These are phyloP conservation scores for Trichoderma harzianum DNA, from an alignment of 2,329 filamentous ascomycete species.

Conservation along the genomic window DNA sequence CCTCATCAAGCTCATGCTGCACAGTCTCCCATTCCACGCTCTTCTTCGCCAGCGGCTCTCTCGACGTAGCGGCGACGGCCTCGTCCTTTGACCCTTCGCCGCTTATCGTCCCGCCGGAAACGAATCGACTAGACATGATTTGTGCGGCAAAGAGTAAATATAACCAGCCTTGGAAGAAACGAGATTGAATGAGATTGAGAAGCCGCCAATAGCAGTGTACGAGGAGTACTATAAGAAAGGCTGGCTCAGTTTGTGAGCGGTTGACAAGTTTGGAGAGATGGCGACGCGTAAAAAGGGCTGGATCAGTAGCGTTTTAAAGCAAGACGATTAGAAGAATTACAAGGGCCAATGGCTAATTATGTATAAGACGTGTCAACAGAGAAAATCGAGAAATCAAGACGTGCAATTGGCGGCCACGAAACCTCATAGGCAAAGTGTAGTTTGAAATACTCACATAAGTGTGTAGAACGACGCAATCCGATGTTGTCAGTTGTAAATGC, in stretches of 20 bases:
- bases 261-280: not conserved
- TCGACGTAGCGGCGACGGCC: slow-evolving; percentile 19
- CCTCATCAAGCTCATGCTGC: slow-evolving; percentile 61
- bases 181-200: not conserved
- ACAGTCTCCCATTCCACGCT: slow-evolving; percentile 60
- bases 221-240: not conserved
- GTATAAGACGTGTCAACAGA: not conserved
- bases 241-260: not conserved
- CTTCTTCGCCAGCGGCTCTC: slow-evolving; percentile 21
- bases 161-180: not conserved
- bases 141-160: not conserved
- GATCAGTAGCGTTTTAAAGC: not conserved
- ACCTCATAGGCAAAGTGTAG: not conserved
- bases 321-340: not conserved
- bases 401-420: not conserved
- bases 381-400: not conserved
- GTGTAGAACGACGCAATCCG: not conserved
- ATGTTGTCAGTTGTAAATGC: not conserved
- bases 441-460: not conserved
- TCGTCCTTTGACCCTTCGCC: slow-evolving; percentile 27
- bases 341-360: not conserved
- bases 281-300: not conserved
- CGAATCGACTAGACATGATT: slow-evolving; percentile 52
- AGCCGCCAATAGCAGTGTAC: not conserved
- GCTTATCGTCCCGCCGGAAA: slow-evolving; percentile 49